A percentile compares a stretch with the other conserved stretches of the same genome.
Conservation (phyloP, 352 stramenopile species). For the Globisporangium radiosum region DNA sequence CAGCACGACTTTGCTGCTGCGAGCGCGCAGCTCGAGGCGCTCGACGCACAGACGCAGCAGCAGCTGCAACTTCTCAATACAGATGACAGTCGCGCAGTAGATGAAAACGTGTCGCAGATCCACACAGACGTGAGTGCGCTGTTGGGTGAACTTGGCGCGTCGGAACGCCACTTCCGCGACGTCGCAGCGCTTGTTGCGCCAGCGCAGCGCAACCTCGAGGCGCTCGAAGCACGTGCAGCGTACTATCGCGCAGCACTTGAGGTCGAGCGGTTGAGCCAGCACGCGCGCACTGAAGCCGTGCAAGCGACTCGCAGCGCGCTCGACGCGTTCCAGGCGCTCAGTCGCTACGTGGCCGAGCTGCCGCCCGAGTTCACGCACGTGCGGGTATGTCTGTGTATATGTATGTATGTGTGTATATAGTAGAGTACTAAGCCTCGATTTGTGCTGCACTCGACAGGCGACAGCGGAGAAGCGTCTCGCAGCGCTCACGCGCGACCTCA, state of each 20-base stretch:
- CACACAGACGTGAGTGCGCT: constrained; percentile 8
- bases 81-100: neutral
- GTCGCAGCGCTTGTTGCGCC: constrained; percentile 37
- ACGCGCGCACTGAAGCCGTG: constrained; percentile 24
- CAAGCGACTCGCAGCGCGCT: constrained; percentile 41
- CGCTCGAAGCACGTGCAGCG: constrained; percentile 28
- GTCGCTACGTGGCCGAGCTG: constrained; percentile 29
- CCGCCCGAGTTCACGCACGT: constrained; percentile 38
- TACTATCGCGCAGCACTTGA: constrained; percentile 45
- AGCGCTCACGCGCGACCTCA: constrained; percentile 38
- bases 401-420: neutral
- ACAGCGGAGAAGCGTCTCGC: constrained; percentile 39
- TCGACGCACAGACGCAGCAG: constrained; percentile 5
- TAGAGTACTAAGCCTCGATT: neutral
- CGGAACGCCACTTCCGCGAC: constrained; percentile 39
- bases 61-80: neutral
- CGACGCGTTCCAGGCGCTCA: constrained; percentile 32
- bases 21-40: constrained; percentile 5
- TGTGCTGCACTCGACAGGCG: constrained; percentile 15
- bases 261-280: constrained; percentile 44
- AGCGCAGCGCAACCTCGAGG: constrained; percentile 20
- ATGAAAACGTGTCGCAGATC: neutral
- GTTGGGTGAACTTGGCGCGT: constrained; percentile 16
- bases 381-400: constrained; percentile 22
- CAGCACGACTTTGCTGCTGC: constrained; percentile 11